phyloP scores from a whole-genome alignment of 805 yeast species.

The Metschnikowia matae region DNA sequence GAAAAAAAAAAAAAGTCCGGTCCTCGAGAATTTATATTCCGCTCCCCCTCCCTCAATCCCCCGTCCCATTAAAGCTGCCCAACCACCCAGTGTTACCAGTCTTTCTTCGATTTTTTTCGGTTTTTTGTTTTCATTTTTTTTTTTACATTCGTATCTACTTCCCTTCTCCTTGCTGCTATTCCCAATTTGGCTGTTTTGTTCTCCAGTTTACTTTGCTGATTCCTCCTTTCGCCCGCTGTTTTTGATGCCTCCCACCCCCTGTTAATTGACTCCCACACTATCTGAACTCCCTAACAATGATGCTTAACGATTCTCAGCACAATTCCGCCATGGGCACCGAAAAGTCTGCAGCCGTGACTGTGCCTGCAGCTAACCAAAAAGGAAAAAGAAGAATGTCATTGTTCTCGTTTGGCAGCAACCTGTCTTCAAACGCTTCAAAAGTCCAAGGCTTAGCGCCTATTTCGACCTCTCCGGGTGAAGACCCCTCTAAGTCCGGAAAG shows the following conservation, averaged over 20 bases:
- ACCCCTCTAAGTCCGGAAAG: neutral
- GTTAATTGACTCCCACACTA: neutral
- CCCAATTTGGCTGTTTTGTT: neutral
- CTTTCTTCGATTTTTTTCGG: neutral
- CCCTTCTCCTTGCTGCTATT: neutral
- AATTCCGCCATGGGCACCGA: conserved; percentile 1
- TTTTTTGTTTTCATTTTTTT: neutral
- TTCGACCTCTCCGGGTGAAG: conserved; percentile 13
- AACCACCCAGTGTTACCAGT: neutral
- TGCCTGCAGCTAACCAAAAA: conserved; percentile 1
- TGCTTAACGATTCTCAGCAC: conserved; percentile 1
- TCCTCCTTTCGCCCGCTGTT: neutral
- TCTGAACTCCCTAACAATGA: neutral
- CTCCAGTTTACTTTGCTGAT: neutral
- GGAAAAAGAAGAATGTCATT: conserved; percentile 23
- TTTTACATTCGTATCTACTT: neutral
- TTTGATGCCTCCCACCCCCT: neutral
- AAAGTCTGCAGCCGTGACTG: neutral
- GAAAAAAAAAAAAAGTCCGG: neutral
- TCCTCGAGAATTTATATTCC: conserved; percentile 5
- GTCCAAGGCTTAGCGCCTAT: conserved; percentile 12
- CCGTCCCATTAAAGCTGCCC: neutral
- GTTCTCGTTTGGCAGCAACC: conserved; percentile 20
- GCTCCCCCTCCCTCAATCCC: conserved; percentile 1
- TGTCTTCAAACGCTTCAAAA: conserved; percentile 8